Evolutionary conservation across 2,329 filamentous ascomycete species (phyloP), one percentile per base, ranked within the genome.

Genomic region (Leptodontidium sp.): DNA sequence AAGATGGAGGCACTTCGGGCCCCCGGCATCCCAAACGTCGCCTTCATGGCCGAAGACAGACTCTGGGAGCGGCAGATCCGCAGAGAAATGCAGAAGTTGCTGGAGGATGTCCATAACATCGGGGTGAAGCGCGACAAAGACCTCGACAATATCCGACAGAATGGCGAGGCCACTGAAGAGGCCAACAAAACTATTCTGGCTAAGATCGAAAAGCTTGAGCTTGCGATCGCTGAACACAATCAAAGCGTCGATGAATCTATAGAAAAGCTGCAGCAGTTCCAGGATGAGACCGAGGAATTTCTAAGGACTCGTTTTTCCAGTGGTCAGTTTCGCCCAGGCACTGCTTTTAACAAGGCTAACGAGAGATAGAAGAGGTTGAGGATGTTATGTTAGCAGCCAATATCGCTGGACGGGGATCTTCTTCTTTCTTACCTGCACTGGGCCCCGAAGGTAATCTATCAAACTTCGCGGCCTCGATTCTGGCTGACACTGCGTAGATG

Each of bases 21-120:
- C 11, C 21, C 53, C 7, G 53, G 12, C 3, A 21, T 62, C 17
- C 43, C 15, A 11, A 66, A 32, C 15, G 49, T 57, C 7, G 65
- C 57, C 45, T 57, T 66, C 12, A 57, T 64, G 52, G 70, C 66
- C 24, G 66, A 66, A 17, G 72, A 76, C 24, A 61, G 45, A 8
- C 59, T 77, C 2, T 74, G 72, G 73, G 67, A 70, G 58, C 66
- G 63, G 26, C 75, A 76, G 55, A 70, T 76, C 24, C 71, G 75
- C 12, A 73, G 71, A 64, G 75, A 77, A 57, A 67, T 75, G 52
- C 67, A 65, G 15, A 69, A 68, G 9, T 47, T 76, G 17, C 70
- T 72, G 15, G 64, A 72, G 8, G 59, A 72, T 38, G 38, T 75
- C 43, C 61, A 68, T 24, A 68, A 63, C 9, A 43, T 66, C 47